Percentiles rank a stretch among this genome's conserved stretches.
These are phyloP conservation scores for Gonapodya sp. DNA, from an alignment of 192 early-diverging fungal species.

Conservation along the genomic window DNA sequence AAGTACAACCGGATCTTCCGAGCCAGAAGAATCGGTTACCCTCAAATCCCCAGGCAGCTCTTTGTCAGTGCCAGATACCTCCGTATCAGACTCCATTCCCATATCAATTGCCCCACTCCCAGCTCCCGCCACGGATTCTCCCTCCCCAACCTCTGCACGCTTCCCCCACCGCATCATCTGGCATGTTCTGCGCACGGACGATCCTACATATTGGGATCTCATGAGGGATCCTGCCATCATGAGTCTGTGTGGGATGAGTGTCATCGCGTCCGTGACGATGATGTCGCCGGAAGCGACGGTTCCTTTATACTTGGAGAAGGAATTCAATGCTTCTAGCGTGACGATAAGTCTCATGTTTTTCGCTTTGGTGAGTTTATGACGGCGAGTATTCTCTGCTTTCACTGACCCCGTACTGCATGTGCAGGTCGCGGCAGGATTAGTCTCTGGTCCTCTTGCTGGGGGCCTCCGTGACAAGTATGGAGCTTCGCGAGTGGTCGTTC, in stretches of 20 bases:
- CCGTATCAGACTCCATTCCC: too few species aligned
- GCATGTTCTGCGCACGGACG: neutral
- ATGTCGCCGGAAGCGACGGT: slow-evolving; percentile 32
- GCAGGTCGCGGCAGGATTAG: neutral
- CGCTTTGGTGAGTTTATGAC: slow-evolving; percentile 50
- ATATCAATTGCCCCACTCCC: too few species aligned
- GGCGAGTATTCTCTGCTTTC: too few species aligned
- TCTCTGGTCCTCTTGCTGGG: neutral
- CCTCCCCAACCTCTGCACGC: too few species aligned
- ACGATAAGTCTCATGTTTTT: slow-evolving; percentile 51
- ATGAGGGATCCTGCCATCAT: neutral
- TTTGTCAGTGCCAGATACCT: too few species aligned
- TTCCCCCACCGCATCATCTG: neutral
- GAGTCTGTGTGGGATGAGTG: neutral
- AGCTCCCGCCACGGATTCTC: too few species aligned
- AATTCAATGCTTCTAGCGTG: slow-evolving; percentile 25
- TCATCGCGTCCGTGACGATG: neutral
- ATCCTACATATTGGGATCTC: neutral
- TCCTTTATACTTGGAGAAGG: slow-evolving; percentile 35
- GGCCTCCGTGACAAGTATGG: neutral
- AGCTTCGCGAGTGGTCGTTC: neutral
- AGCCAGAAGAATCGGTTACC: too few species aligned
- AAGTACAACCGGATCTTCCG: too few species aligned
- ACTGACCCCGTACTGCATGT: too few species aligned
- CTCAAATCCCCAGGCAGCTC: too few species aligned